These are phyloP conservation scores for Clitopilus passeckerianus DNA, from an alignment of 768 basidiomycete species.

Conservation along the genomic window DNA sequence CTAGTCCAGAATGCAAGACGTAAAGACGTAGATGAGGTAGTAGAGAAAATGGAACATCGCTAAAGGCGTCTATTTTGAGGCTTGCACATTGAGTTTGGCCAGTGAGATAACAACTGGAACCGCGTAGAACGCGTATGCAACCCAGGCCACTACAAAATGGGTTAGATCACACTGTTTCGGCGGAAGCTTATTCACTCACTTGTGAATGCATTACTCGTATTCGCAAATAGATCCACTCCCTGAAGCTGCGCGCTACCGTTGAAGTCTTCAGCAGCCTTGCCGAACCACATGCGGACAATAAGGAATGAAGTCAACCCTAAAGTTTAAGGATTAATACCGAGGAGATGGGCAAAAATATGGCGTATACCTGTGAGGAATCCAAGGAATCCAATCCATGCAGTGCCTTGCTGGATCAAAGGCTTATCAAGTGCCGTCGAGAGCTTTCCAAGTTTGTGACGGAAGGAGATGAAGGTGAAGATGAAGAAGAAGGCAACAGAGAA, in stretches of 20 bases:
- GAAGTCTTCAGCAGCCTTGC: conserved; percentile 75
- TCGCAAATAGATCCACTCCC: conserved; percentile 52
- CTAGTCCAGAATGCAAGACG: neutral
- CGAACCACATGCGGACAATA: conserved; percentile 76
- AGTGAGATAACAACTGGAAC: conserved; percentile 67
- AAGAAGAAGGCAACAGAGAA: conserved; percentile 62
- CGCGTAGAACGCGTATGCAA: conserved; percentile 70
- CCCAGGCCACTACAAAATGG: conserved; percentile 60
- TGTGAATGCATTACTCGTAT: conserved; percentile 66
- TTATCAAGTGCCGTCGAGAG: conserved; percentile 45
- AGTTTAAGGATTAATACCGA: conserved; percentile 1
- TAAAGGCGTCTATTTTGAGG: conserved; percentile 15
- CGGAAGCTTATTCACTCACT: conserved; percentile 39
- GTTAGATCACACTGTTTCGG: neutral
- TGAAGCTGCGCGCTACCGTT: conserved; percentile 54
- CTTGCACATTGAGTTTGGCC: conserved; percentile 60
- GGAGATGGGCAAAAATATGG: neutral
- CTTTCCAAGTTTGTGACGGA: conserved; percentile 60
- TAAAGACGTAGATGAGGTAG: neutral
- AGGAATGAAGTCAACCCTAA: conserved; percentile 66
- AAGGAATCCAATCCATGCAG: conserved; percentile 72
- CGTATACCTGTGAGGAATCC: conserved; percentile 68
- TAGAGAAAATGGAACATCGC: neutral
- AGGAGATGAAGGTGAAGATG: conserved; percentile 58
- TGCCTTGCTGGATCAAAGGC: conserved; percentile 49